Conservation (phyloP, 2,329 filamentous ascomycete species). For the Graphilbum sp. region DNA sequence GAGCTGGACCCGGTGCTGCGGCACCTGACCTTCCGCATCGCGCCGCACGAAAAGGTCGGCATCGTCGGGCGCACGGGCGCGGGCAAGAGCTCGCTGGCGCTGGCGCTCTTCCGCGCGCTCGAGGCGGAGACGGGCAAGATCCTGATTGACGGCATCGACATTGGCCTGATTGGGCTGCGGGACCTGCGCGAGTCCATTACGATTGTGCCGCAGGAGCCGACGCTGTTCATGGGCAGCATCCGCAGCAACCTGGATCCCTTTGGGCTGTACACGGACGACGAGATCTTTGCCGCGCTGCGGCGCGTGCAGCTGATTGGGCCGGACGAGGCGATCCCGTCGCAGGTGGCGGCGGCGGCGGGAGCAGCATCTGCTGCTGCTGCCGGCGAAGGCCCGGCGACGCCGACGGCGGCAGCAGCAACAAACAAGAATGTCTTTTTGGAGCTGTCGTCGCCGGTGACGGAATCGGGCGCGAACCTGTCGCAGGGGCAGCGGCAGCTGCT, state of each 20-base stretch:
- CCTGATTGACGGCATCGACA: conserved; percentile 78
- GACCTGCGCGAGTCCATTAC: conserved; percentile 89
- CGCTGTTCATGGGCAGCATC: conserved; percentile 83
- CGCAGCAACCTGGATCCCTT: conserved; percentile 91
- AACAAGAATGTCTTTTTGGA: conserved; percentile 96
- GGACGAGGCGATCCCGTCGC: conserved; percentile 25
- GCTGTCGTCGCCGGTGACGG: conserved; percentile 65
- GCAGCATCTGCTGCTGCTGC: no score
- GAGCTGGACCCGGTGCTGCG: conserved; percentile 80
- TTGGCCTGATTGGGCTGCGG: conserved; percentile 77
- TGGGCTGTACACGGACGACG: conserved; percentile 69
- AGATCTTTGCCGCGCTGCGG: conserved; percentile 73
- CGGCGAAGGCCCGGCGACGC: conserved; percentile 2
- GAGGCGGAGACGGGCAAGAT: conserved; percentile 87
- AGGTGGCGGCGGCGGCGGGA: conserved; percentile 5
- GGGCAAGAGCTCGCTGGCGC: conserved; percentile 85
- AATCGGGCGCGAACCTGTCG: conserved; percentile 86
- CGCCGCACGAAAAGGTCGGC: conserved; percentile 78
- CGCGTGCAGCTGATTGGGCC: conserved; percentile 73
- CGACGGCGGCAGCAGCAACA: conserved; percentile 28
- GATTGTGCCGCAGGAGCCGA: conserved; percentile 95
- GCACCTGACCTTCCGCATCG: conserved; percentile 71
- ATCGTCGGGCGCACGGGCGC: conserved; percentile 93
- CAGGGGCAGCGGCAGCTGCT: conserved; percentile 92
- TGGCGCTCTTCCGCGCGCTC: conserved; percentile 83